These are phyloP conservation scores for Diaporthe ampelina DNA, from an alignment of 2,329 filamentous ascomycete species.

Conservation along the genomic window DNA sequence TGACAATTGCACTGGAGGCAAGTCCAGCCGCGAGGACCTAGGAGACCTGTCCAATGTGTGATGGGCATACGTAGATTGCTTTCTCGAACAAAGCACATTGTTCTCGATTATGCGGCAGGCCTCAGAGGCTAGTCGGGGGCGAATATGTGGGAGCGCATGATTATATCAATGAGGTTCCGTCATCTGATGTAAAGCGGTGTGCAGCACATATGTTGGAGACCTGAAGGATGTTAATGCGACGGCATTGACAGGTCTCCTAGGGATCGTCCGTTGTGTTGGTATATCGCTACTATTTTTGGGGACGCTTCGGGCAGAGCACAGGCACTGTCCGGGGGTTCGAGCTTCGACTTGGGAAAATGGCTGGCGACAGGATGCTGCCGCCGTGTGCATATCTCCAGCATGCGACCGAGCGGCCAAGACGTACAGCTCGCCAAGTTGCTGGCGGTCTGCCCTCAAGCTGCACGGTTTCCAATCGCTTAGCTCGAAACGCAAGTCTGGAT, in stretches of 20 bases:
- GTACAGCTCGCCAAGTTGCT: background rate
- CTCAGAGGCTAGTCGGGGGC: background rate
- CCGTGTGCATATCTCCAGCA: background rate
- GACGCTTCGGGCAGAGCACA: background rate
- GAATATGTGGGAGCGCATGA: background rate
- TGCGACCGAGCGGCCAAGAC: slow-evolving; percentile 1
- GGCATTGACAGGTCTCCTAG: slow-evolving; percentile 34
- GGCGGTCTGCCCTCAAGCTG: background rate
- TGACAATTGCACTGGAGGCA: slow-evolving; percentile 15
- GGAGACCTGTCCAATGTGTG: slow-evolving; percentile 8
- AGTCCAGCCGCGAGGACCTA: slow-evolving; percentile 16
- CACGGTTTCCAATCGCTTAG: slow-evolving; percentile 5
- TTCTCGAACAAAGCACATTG: slow-evolving; percentile 12
- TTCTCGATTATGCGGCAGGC: slow-evolving; percentile 1
- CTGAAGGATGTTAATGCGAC: slow-evolving; percentile 7
- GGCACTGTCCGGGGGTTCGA: background rate
- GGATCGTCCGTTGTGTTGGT: slow-evolving; percentile 21
- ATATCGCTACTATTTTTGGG: slow-evolving; percentile 25
- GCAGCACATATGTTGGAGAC: slow-evolving; percentile 14
- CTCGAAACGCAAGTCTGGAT: slow-evolving; percentile 7
- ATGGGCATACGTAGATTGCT: background rate
- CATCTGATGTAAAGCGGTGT: slow-evolving; percentile 25
- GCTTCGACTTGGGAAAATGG: background rate
- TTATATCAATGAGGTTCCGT: slow-evolving; percentile 11
- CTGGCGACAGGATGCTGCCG: background rate